Conservation (phyloP, 2,329 filamentous ascomycete species). For the Cylindrodendrum hubeiense region DNA sequence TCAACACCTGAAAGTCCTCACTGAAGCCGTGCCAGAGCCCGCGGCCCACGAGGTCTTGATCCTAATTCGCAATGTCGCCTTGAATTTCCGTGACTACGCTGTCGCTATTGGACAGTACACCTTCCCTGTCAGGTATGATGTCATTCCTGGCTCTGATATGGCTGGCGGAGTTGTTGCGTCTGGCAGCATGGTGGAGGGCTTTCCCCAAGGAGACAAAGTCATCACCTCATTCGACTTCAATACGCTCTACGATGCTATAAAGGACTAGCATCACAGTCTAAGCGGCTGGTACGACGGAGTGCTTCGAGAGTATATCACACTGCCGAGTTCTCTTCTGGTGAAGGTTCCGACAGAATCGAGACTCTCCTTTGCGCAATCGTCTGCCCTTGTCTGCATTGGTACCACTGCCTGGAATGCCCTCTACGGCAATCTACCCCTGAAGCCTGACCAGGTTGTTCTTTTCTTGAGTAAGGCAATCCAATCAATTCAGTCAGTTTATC, state of each 20-base stretch:
- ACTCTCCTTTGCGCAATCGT: constrained; percentile 51
- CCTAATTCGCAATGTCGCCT: constrained; percentile 44
- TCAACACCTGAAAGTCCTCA: constrained; percentile 37
- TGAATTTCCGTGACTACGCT: constrained; percentile 52
- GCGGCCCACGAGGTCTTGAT: constrained; percentile 46
- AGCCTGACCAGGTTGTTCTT: constrained; percentile 54
- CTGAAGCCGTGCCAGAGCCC: constrained; percentile 43
- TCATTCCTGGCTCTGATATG: constrained; percentile 52
- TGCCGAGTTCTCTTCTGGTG: constrained; percentile 55
- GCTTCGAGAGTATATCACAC: constrained; percentile 55
- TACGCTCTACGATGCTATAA: constrained; percentile 43
- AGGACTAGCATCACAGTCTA: constrained; percentile 35
- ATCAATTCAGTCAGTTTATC: not conserved
- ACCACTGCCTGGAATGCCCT: constrained; percentile 63
- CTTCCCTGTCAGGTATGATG: constrained; percentile 46
- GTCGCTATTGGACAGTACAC: constrained; percentile 47
- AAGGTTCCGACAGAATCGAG: constrained; percentile 52
- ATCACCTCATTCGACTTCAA: constrained; percentile 40
- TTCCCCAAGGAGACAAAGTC: constrained; percentile 50
- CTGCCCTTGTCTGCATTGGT: constrained; percentile 57
- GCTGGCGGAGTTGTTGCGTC: constrained; percentile 50
- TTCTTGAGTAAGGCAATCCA: constrained; percentile 44
- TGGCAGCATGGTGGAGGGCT: constrained; percentile 40
- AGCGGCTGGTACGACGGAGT: constrained; percentile 53
- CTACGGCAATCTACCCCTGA: constrained; percentile 55